These are phyloP conservation scores for Wickerhamiella cacticola DNA, from an alignment of 805 yeast species.

Conservation along the genomic window DNA sequence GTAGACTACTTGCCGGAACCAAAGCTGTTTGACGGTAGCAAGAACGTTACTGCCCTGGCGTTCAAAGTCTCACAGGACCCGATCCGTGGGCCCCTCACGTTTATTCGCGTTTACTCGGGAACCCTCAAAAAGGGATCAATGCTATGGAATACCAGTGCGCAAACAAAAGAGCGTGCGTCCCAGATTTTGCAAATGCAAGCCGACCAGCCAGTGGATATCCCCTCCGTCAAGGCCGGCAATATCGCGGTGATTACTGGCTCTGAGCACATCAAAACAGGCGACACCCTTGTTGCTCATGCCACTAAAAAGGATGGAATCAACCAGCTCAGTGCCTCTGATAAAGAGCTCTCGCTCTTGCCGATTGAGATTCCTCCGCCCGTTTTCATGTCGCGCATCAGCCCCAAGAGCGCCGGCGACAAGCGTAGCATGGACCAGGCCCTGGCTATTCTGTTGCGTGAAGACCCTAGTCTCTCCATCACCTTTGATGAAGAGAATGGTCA, in stretches of 20 bases:
- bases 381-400: constrained; percentile 74
- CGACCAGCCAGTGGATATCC: constrained; percentile 64
- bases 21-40: constrained; percentile 37
- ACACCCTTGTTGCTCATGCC: constrained; percentile 62
- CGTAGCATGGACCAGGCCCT: constrained; percentile 62
- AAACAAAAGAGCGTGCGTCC: constrained; percentile 51
- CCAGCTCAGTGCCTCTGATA: constrained; percentile 35
- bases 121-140: constrained; percentile 48
- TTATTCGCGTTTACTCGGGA: constrained; percentile 82
- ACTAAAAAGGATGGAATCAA: constrained; percentile 40
- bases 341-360: constrained; percentile 48
- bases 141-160: constrained; percentile 57
- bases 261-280: constrained; percentile 73
- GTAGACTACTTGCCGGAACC: constrained; percentile 76
- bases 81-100: constrained; percentile 64
- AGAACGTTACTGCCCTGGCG: constrained; percentile 68
- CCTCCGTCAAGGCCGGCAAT: constrained; percentile 55
- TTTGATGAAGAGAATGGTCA: constrained; percentile 80
- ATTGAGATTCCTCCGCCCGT: constrained; percentile 86
- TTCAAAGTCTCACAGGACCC: constrained; percentile 86
- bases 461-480: constrained; percentile 67
- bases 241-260: constrained; percentile 82
- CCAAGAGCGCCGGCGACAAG: constrained; percentile 69
- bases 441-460: constrained; percentile 60
- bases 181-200: constrained; percentile 80